Percentiles rank a stretch among this genome's conserved stretches.
Evolutionary conservation across 2,329 filamentous ascomycete genomes (phyloP).

Genomic region (Fusarium mundagurra): DNA sequence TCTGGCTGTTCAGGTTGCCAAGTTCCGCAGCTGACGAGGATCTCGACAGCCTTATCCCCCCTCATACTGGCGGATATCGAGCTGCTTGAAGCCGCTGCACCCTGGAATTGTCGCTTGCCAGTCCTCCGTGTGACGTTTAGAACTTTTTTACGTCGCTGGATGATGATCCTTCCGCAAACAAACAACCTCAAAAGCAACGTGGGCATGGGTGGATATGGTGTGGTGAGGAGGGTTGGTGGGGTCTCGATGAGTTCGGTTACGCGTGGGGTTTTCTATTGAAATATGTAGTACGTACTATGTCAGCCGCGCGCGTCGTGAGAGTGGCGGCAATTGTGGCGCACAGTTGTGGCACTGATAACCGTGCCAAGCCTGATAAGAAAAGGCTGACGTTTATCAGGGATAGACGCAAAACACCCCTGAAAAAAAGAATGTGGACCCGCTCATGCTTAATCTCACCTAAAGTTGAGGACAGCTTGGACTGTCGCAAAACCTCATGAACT

Average conservation of each 20-base stretch:
- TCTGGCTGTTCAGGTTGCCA: slow-evolving; percentile 4
- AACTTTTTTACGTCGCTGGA: not conserved
- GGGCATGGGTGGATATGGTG: slow-evolving; percentile 13
- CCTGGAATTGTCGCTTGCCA: not conserved
- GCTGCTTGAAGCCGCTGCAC: not conserved
- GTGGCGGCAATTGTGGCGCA: slow-evolving; percentile 3
- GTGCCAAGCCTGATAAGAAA: not conserved
- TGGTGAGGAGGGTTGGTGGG: slow-evolving; percentile 1
- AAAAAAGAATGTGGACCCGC: slow-evolving; percentile 30
- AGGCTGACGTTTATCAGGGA: slow-evolving; percentile 10
- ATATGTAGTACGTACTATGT: too few species aligned
- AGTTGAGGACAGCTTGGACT: slow-evolving; percentile 41
- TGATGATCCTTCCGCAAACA: slow-evolving; percentile 21
- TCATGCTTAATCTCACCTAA: slow-evolving; percentile 27
- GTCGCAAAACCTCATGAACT: slow-evolving; percentile 37
- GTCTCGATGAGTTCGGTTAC: not conserved
- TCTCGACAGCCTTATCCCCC: not conserved
- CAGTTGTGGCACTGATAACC: not conserved
- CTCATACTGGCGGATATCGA: not conserved
- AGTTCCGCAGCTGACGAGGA: not conserved
- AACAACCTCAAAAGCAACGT: slow-evolving; percentile 28
- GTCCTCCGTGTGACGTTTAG: not conserved
- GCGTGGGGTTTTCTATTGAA: not conserved
- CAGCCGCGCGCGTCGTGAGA: not conserved
- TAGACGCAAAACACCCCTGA: slow-evolving; percentile 34